Conservation (phyloP, 1,284 basidiomycete species). For the Pterulicium gracile region DNA sequence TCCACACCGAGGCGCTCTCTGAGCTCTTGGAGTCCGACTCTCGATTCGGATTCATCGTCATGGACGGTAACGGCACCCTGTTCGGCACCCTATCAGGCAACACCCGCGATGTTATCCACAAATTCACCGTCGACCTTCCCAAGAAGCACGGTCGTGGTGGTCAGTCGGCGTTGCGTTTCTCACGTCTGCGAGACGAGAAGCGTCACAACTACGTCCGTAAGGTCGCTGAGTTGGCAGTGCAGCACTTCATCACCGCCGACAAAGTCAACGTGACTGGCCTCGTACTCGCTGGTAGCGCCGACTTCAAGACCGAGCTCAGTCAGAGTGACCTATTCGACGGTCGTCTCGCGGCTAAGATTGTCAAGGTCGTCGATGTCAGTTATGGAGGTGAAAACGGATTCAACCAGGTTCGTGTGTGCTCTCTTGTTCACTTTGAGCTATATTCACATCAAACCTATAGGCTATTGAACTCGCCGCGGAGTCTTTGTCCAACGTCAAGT, state of each 20-base stretch:
- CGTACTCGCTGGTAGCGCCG: slow-evolving; percentile 95
- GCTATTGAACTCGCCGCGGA: slow-evolving; percentile 97
- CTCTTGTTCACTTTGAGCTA: neutral
- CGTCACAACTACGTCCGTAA: slow-evolving; percentile 99
- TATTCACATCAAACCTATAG: slow-evolving; percentile 27
- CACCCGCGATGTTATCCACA: slow-evolving; percentile 95
- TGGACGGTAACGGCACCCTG: slow-evolving; percentile 96
- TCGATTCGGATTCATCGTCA: slow-evolving; percentile 98
- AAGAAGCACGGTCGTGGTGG: slow-evolving; percentile 99
- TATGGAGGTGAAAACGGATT: slow-evolving; percentile 99
- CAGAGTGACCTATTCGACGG: slow-evolving; percentile 96
- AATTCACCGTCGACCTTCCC: slow-evolving; percentile 97
- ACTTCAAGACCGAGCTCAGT: slow-evolving; percentile 97
- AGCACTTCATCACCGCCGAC: slow-evolving; percentile 97
- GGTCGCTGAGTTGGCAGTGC: slow-evolving; percentile 93
- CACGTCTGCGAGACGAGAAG: slow-evolving; percentile 98
- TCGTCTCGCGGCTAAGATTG: slow-evolving; percentile 80
- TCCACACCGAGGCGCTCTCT: slow-evolving; percentile 95
- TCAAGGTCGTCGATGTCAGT: slow-evolving; percentile 97
- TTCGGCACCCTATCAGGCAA: slow-evolving; percentile 96
- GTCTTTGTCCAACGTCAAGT: slow-evolving; percentile 96
- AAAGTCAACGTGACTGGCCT: slow-evolving; percentile 97
- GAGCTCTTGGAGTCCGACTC: slow-evolving; percentile 97
- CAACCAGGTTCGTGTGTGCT: slow-evolving; percentile 67
- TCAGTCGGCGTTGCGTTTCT: slow-evolving; percentile 99